phyloP scores from a whole-genome alignment of 208 protist genomes.

The Wallacemonas rigidus region DNA sequence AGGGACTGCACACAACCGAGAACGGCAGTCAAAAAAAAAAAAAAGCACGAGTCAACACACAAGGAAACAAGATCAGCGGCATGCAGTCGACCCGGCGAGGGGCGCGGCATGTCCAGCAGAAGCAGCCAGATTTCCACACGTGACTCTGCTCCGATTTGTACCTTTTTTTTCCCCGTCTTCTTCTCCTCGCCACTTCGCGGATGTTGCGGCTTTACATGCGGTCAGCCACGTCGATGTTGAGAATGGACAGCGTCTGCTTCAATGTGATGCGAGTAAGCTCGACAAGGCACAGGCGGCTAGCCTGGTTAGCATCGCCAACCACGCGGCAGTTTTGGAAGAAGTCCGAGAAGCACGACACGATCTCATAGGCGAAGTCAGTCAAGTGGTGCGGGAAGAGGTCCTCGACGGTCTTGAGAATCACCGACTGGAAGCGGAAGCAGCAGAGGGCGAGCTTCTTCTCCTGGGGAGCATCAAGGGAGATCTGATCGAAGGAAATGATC shows the following conservation, averaged over 20 bases:
- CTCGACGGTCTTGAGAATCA: conserved; percentile 86
- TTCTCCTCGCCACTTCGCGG: neutral
- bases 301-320: conserved; percentile 79
- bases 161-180: neutral
- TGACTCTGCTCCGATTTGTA: neutral
- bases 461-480: conserved; percentile 77
- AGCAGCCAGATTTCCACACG: too few relatives aligned
- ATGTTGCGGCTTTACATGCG: conserved; percentile 52
- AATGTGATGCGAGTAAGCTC: conserved; percentile 91
- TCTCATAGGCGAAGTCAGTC: conserved; percentile 96
- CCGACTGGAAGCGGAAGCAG: conserved; percentile 86
- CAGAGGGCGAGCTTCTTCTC: conserved; percentile 88
- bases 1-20: too few relatives aligned
- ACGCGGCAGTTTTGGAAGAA: conserved; percentile 95
- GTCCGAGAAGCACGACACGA: conserved; percentile 93
- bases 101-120: too few relatives aligned
- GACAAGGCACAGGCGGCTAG: conserved; percentile 90
- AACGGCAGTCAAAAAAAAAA: too few relatives aligned
- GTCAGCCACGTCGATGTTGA: conserved; percentile 92
- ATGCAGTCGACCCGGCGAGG: neutral
- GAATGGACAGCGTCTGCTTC: conserved; percentile 89
- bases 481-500: conserved; percentile 48
- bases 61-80: neutral
- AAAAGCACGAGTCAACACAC: too few relatives aligned
- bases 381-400: conserved; percentile 94